phyloP scores from a whole-genome alignment of 345 rosid genomes.

The Citrus unshiu region DNA sequence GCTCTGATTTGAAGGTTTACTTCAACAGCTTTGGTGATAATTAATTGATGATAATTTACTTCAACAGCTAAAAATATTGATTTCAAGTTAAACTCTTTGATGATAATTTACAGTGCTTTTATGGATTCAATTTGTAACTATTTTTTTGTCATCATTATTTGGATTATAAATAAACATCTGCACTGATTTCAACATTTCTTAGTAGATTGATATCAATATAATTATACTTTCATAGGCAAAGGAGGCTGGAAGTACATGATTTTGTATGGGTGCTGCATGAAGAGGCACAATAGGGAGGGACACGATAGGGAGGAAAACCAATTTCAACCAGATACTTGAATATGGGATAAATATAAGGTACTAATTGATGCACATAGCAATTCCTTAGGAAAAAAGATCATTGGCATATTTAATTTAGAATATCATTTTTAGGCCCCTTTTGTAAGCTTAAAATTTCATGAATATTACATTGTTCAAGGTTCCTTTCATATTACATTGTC shows the following conservation, averaged over 20 bases:
- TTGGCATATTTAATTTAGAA: neutral
- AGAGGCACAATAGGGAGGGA: slow-evolving; percentile 95
- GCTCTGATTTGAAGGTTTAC: no score
- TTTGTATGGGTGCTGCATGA: slow-evolving; percentile 14
- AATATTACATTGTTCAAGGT: neutral
- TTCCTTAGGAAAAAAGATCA: neutral
- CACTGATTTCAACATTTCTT: neutral
- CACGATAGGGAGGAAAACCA: slow-evolving; percentile 41
- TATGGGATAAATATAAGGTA: neutral
- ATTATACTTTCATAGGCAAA: no score
- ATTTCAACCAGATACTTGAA: no score
- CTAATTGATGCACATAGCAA: neutral
- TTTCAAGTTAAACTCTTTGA: slow-evolving; percentile 33
- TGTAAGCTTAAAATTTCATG: neutral
- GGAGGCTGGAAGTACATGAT: no score
- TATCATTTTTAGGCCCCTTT: neutral
- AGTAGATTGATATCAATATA: no score
- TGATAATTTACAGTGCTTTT: slow-evolving; percentile 60
- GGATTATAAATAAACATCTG: neutral
- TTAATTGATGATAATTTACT: no score
- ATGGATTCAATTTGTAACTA: slow-evolving; percentile 5
- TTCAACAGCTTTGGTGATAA: no score
- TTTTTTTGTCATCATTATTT: neutral
- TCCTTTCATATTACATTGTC: no score
- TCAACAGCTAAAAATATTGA: no score